A percentile compares a stretch with the other conserved stretches of the same genome.
These are phyloP conservation scores for Aureobasidium mangrovei DNA, from an alignment of 2,329 filamentous ascomycete genomes.

Conservation along the genomic window DNA sequence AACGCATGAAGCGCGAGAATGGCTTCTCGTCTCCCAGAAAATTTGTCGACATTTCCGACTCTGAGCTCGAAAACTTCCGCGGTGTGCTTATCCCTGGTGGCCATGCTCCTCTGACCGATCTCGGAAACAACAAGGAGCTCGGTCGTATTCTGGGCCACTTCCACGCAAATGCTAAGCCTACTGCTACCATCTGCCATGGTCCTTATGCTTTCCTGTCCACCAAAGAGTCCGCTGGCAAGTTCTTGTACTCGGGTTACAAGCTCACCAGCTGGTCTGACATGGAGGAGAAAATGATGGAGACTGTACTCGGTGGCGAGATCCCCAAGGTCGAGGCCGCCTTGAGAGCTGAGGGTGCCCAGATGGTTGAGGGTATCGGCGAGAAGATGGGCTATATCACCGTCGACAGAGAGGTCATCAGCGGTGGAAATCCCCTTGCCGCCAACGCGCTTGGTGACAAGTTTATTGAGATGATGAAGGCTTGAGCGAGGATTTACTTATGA, in stretches of 20 bases:
- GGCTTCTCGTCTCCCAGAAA: conserved; percentile 32
- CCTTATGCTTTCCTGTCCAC: conserved; percentile 39
- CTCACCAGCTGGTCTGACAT: conserved; percentile 39
- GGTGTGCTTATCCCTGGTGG: conserved; percentile 40
- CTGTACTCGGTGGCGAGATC: conserved; percentile 34
- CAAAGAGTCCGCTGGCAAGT: conserved; percentile 28
- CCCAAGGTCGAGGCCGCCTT: conserved; percentile 35
- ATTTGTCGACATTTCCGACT: conserved; percentile 33
- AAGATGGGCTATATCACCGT: conserved; percentile 35
- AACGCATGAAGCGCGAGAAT: conserved; percentile 38
- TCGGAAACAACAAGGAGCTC: conserved; percentile 35
- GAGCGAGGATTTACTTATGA: background rate
- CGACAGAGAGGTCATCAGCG: conserved; percentile 33
- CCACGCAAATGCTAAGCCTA: conserved; percentile 34
- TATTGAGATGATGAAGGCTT: conserved; percentile 25
- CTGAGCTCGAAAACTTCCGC: conserved; percentile 31
- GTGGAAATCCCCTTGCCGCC: conserved; percentile 28
- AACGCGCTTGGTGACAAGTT: conserved; percentile 27
- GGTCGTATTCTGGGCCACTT: conserved; percentile 37
- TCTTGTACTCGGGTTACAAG: conserved; percentile 39
- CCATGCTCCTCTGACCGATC: conserved; percentile 36
- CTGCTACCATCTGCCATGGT: conserved; percentile 40
- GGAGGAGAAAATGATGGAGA: conserved; percentile 41
- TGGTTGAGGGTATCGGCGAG: conserved; percentile 35
- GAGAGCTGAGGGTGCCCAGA: conserved; percentile 34